These are phyloP conservation scores for Rubroshorea leprosula DNA, from an alignment of 345 rosid species.

Conservation along the genomic window DNA sequence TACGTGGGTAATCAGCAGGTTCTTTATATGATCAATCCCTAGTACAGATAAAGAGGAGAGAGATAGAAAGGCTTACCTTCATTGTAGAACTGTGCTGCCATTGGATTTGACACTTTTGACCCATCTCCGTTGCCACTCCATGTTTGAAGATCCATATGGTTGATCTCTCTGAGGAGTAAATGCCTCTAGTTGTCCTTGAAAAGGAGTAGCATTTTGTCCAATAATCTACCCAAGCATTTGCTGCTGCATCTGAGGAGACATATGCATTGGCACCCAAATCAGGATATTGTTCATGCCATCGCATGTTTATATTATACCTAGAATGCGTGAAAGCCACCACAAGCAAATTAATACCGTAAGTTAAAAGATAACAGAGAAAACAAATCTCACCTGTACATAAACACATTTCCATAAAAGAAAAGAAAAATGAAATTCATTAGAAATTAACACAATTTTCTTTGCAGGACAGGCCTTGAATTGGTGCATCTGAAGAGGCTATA, in stretches of 20 bases:
- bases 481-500: background rate
- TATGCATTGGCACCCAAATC: conserved; percentile 52
- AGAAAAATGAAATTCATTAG: background rate
- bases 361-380: background rate
- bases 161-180: conserved; percentile 88
- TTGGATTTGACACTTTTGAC: conserved; percentile 45
- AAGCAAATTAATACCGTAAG: conserved; percentile 8
- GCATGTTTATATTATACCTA: conserved; percentile 33
- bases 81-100: conserved; percentile 42
- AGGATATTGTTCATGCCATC: conserved; percentile 58
- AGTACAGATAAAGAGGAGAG: background rate
- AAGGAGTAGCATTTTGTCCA: conserved; percentile 43
- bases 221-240: conserved; percentile 38
- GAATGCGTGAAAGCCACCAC: conserved; percentile 10
- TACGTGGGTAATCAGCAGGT: no score
- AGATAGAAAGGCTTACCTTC: conserved; percentile 41
- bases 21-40: background rate
- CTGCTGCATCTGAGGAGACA: conserved; percentile 49
- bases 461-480: background rate
- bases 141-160: conserved; percentile 37
- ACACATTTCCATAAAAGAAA: background rate
- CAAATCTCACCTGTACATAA: background rate
- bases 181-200: conserved; percentile 80
- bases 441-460: background rate
- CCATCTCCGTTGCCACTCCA: conserved; percentile 68